A percentile compares a stretch with the other conserved stretches of the same genome.
These are phyloP conservation scores for Trifolium repens DNA, from an alignment of 306 rosid genomes.

Conservation along the genomic window DNA sequence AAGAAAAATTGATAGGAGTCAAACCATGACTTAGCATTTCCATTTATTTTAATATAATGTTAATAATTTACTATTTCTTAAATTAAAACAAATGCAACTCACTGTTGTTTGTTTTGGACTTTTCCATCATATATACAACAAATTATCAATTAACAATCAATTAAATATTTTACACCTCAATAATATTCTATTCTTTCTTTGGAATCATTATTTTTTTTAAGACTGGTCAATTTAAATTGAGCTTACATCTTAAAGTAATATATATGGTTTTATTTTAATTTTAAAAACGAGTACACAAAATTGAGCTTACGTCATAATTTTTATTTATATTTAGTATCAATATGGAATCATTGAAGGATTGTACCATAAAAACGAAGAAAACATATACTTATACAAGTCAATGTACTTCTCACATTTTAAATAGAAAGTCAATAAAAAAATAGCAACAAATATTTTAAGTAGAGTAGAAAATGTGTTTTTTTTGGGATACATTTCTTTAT, in stretches of 20 bases:
- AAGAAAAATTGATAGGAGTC: constrained; percentile 27
- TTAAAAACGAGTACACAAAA: background rate
- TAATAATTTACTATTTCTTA: background rate
- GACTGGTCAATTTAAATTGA: background rate
- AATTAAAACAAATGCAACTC: background rate
- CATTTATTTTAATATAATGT: background rate
- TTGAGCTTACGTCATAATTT: too few relatives aligned
- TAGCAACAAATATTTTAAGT: too few relatives aligned
- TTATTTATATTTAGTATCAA: too few relatives aligned
- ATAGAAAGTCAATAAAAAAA: constrained; percentile 9
- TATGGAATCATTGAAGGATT: too few relatives aligned
- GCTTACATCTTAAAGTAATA: too few relatives aligned
- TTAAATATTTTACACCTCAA: background rate
- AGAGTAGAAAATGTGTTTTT: background rate
- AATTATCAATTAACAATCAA: constrained; percentile 7
- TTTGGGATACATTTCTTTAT: background rate
- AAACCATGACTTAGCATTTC: constrained; percentile 40
- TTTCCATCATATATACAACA: constrained; percentile 16
- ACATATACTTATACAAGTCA: too few relatives aligned
- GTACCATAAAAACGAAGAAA: too few relatives aligned
- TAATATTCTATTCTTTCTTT: background rate
- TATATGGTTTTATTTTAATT: background rate
- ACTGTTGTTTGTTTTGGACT: constrained; percentile 12
- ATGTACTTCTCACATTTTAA: background rate
- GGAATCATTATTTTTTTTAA: background rate